Percentiles rank a stretch among this genome's conserved stretches.
Evolutionary conservation across 352 stramenopile species (phyloP).

Genomic region (Thalassiosira exigua): DNA sequence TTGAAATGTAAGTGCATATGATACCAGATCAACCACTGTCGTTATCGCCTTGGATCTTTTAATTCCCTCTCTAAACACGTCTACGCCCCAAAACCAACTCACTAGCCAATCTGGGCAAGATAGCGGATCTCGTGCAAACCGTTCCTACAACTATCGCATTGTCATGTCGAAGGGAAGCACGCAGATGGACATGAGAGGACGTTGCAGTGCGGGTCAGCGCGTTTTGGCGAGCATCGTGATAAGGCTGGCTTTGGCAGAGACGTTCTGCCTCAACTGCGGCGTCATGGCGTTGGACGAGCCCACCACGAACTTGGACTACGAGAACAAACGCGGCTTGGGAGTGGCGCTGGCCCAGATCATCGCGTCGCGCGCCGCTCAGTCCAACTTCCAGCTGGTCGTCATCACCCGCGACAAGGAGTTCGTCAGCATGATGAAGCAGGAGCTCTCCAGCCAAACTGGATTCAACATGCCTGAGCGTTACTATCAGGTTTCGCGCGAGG

Average conservation of each 20-base stretch:
- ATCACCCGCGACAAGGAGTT: constrained; percentile 99
- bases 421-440: constrained; percentile 87
- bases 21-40: no score
- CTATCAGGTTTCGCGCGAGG: constrained; percentile 86
- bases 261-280: constrained; percentile 98
- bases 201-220: constrained; percentile 98
- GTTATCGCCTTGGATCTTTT: no score
- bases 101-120: constrained; percentile 93
- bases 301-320: constrained; percentile 92
- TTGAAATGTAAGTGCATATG: no score
- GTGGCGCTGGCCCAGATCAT: constrained; percentile 92
- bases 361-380: constrained; percentile 91
- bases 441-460: constrained; percentile 82
- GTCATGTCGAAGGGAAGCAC: constrained; percentile 96
- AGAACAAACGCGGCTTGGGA: constrained; percentile 95
- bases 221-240: constrained; percentile 95
- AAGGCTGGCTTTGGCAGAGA: constrained; percentile 96
- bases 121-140: constrained; percentile 67
- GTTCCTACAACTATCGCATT: constrained; percentile 99
- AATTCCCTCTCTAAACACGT: no score
- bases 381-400: constrained; percentile 99
- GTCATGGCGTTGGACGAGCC: constrained; percentile 99
- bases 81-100: no score
- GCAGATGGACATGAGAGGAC: constrained; percentile 98
- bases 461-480: constrained; percentile 89